These are phyloP conservation scores for Truncatella angustata DNA, from an alignment of 2,329 filamentous ascomycete species.

Conservation along the genomic window DNA sequence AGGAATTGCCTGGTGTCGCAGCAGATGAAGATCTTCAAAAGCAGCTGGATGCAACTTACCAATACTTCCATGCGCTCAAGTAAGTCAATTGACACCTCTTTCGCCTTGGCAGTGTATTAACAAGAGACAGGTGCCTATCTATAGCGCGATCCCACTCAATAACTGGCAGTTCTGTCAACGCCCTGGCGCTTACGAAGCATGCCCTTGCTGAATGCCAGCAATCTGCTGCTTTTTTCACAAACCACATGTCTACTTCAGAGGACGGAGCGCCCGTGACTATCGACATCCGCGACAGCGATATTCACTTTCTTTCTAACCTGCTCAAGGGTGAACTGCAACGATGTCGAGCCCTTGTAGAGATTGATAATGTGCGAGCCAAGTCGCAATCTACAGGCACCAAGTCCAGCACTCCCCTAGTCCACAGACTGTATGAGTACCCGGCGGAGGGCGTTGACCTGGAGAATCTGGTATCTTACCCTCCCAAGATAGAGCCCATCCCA, in stretches of 20 bases:
- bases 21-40: constrained; percentile 74
- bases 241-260: constrained; percentile 29
- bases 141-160: constrained; percentile 83
- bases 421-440: constrained; percentile 75
- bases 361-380: constrained; percentile 62
- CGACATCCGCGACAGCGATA: constrained; percentile 59
- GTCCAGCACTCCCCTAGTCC: constrained; percentile 60
- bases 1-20: constrained; percentile 85
- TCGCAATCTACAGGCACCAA: constrained; percentile 42
- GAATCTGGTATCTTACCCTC: constrained; percentile 85
- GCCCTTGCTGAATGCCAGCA: constrained; percentile 61
- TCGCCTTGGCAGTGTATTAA: background rate
- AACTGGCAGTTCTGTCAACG: constrained; percentile 69
- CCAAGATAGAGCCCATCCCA: constrained; percentile 76
- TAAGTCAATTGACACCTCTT: constrained; percentile 39
- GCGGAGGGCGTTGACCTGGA: constrained; percentile 67
- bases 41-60: constrained; percentile 74
- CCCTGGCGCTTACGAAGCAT: constrained; percentile 79
- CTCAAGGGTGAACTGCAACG: constrained; percentile 74
- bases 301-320: constrained; percentile 56
- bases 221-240: constrained; percentile 47
- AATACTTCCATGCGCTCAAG: constrained; percentile 89
- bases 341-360: constrained; percentile 80
- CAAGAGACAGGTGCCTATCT: constrained; percentile 64
- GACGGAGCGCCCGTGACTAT: constrained; percentile 61